Conservation (phyloP, 2,329 filamentous ascomycete species). For the Sporothrix mexicana region DNA sequence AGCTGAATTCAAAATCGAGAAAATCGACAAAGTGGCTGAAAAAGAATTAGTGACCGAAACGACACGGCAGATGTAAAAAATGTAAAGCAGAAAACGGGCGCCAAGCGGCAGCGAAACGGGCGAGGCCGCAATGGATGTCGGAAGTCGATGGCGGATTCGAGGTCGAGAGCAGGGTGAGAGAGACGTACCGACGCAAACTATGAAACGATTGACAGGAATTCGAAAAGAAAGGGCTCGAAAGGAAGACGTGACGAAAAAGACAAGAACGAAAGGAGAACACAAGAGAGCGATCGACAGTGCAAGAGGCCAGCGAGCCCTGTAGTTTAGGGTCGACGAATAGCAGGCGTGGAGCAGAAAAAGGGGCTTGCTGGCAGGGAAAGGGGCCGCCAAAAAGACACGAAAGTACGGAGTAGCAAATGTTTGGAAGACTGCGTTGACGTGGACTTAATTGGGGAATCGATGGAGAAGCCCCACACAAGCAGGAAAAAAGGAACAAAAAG, state of each 20-base stretch:
- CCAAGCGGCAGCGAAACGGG: background rate
- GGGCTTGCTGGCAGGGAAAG: slow-evolving; percentile 27
- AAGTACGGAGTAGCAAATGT: background rate
- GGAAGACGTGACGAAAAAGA: background rate
- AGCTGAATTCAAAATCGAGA: background rate
- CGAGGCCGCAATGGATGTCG: slow-evolving; percentile 1
- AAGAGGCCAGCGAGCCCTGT: slow-evolving; percentile 23
- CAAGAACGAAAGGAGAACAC: slow-evolving; percentile 11
- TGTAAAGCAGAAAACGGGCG: background rate
- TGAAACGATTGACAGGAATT: background rate
- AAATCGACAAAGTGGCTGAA: background rate
- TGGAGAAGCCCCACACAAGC: slow-evolving; percentile 29
- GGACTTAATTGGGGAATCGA: slow-evolving; percentile 31
- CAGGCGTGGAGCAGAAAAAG: slow-evolving; percentile 29
- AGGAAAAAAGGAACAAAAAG: background rate
- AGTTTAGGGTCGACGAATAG: slow-evolving; percentile 8
- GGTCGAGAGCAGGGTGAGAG: background rate
- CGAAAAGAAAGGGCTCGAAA: background rate
- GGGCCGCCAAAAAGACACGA: slow-evolving; percentile 16
- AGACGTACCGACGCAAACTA: slow-evolving; percentile 13
- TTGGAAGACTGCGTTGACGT: slow-evolving; percentile 31
- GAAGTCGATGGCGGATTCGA: background rate
- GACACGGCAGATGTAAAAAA: background rate
- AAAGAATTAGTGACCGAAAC: background rate
- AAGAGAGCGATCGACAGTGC: slow-evolving; percentile 20